These are phyloP conservation scores for Ganoderma boninense DNA, from an alignment of 1,284 basidiomycete genomes.

Conservation along the genomic window DNA sequence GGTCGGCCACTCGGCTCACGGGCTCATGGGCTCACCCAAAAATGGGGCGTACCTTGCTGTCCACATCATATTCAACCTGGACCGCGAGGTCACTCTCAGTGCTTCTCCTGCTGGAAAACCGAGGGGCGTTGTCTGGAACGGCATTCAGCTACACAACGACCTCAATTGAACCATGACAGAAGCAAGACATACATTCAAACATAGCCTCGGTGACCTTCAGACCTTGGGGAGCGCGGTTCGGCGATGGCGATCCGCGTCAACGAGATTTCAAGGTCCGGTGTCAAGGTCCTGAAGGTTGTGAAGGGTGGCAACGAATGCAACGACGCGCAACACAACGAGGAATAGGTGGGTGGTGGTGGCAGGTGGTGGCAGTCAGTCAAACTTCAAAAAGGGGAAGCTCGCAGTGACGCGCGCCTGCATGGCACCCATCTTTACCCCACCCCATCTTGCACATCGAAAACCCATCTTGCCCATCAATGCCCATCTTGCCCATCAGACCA, in stretches of 20 bases:
- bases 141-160: constrained; percentile 15
- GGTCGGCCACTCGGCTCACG: not conserved
- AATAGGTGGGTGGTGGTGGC: no score
- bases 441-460: no score
- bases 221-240: constrained; percentile 62
- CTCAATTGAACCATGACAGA: not conserved
- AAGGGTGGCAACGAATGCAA: no score
- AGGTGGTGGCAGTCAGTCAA: not conserved
- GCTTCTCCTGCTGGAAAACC: constrained; percentile 79
- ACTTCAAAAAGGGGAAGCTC: not conserved
- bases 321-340: not conserved
- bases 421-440: no score
- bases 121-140: constrained; percentile 78
- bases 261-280: no score
- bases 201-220: constrained; percentile 62
- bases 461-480: no score
- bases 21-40: no score
- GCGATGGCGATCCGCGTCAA: constrained; percentile 38
- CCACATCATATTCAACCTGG: constrained; percentile 99
- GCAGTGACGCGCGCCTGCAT: constrained; percentile 17
- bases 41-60: constrained; percentile 88
- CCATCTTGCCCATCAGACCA: constrained; percentile 29
- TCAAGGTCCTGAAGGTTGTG: not conserved
- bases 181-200: no score
- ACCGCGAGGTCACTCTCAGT: constrained; percentile 92